Base-by-base conservation (phyloP, 1,284 basidiomycete species). In the Butyriboletus regius region DNA sequence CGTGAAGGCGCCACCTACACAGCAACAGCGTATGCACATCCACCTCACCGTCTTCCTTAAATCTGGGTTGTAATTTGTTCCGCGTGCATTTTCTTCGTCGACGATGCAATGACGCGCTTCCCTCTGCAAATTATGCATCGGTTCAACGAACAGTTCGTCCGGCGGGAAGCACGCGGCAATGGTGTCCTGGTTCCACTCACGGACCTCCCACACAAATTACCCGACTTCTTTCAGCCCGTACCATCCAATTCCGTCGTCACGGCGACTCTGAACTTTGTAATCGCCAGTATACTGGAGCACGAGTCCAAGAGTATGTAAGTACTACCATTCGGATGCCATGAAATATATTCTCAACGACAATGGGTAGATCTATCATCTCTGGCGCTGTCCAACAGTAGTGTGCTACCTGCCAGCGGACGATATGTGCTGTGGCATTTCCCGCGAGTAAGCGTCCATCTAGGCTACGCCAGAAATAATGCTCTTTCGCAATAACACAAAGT, bases 401-500 rank as follows among this genome's bases (percentile, higher is more conserved):
- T 4, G 4, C 68, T 0, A 57, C 54, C 2, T 69, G 58, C 46
- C 48, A 56, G 13, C 57, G 64, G 6, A 48, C 48, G 22, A 54
- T 68, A 50, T 57, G 56, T 12, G 62, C 58, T 3, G 52, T 64
- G 40, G 51, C 54, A 8, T 70, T 70, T 48, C 65, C 6, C 37
- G 42, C 2, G 51, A 57, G 18, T 48, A 34, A 24, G 43, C 49
- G 7, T 68, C 61, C 42, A 56, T 66, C n/a, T 61, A 65, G 44
- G 57, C 60, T 1, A 42, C 64, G 15, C 63, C 67, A 12, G 62
- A 62, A 18, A 50, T 63, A 9, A 56, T 50, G 45, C 43, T 48
- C n/a, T 64, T 60, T 43, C 50, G 60, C n/a, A 54, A 60, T 37
- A 48, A 60, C 28, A 45, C 45, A 18, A 69, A 67, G 68, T 67